Percentiles rank a stretch among this genome's conserved stretches.
phyloP scores from a whole-genome alignment of 2,329 filamentous ascomycete species.

The Magnaporthales sp. region DNA sequence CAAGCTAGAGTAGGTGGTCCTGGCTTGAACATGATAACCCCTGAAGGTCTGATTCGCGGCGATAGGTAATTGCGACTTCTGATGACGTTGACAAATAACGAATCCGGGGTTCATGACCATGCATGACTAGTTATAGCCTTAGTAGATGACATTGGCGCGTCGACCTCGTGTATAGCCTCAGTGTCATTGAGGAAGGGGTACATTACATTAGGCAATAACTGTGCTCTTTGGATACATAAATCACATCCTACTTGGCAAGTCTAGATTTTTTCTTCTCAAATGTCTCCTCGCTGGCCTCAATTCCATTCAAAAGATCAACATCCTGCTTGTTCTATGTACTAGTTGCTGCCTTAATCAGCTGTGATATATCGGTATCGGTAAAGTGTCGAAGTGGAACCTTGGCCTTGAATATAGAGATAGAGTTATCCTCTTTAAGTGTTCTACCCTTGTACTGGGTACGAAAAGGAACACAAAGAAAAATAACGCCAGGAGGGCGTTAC shows the following conservation, averaged over 20 bases:
- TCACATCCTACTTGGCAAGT: too few species aligned
- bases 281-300: too few species aligned
- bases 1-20: not conserved
- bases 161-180: not conserved
- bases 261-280: too few species aligned
- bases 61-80: not conserved
- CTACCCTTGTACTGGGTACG: slow-evolving; percentile 8
- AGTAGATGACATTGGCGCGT: not conserved
- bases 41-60: too few species aligned
- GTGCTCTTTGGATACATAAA: too few species aligned
- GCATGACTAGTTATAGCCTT: not conserved
- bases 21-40: too few species aligned
- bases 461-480: slow-evolving; percentile 10
- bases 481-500: not conserved
- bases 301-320: too few species aligned
- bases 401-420: slow-evolving; percentile 9
- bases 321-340: too few species aligned
- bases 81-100: too few species aligned
- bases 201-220: too few species aligned
- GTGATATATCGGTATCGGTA: too few species aligned
- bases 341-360: too few species aligned
- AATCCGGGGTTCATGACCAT: not conserved
- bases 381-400: slow-evolving; percentile 1
- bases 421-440: slow-evolving; percentile 12
- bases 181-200: not conserved